Conservation (phyloP, 768 basidiomycete species). For the Phylloporus sp. region DNA sequence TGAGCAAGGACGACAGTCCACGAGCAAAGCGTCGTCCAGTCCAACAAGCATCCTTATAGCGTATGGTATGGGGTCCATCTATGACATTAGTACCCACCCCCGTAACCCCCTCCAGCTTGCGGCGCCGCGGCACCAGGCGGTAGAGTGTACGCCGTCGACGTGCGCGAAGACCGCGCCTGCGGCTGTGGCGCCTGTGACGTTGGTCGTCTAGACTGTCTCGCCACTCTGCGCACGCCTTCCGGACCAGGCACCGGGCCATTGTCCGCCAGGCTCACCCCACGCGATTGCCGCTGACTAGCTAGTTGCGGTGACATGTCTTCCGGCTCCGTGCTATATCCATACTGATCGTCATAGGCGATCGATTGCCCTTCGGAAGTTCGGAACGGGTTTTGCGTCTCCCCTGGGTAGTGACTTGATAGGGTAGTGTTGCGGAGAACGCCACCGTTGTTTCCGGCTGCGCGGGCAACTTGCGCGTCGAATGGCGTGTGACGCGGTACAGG, state of each 20-base stretch:
- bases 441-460: conserved; percentile 34
- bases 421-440: conserved; percentile 39
- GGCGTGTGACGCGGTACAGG: conserved; percentile 21
- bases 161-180: conserved; percentile 70
- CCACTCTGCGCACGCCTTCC: conserved; percentile 75
- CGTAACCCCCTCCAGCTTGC: conserved; percentile 31
- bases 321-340: conserved; percentile 32
- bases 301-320: conserved; percentile 31
- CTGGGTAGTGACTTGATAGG: conserved; percentile 35
- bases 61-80: conserved; percentile 4
- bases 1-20: conserved; percentile 5
- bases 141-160: conserved; percentile 45
- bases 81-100: conserved; percentile 11
- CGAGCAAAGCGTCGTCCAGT: conserved; percentile 5
- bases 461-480: conserved; percentile 40
- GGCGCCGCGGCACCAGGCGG: conserved; percentile 77
- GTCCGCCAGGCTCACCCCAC: conserved; percentile 78
- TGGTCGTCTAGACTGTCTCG: conserved; percentile 55
- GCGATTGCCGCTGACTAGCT: conserved; percentile 25
- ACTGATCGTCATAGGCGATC: conserved; percentile 36
- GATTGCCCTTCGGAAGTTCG: conserved; percentile 41
- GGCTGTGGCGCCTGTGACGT: conserved; percentile 60
- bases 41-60: conserved; percentile 9
- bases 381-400: conserved; percentile 56
- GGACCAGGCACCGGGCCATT: conserved; percentile 76